These are phyloP conservation scores for Amphicarpaea edgeworthii DNA, from an alignment of 306 rosid species.

Conservation along the genomic window DNA sequence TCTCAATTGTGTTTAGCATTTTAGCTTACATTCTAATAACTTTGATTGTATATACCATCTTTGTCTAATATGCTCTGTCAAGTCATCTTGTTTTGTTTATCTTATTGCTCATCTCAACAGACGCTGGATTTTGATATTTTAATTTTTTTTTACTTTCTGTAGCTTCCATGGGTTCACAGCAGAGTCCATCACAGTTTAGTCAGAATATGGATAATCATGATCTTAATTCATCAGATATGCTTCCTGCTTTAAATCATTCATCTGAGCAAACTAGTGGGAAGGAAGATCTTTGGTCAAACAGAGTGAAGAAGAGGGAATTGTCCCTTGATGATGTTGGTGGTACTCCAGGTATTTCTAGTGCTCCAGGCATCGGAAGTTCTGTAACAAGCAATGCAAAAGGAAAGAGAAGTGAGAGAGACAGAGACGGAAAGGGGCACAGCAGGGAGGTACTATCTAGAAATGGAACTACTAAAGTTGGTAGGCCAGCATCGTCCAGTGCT, in stretches of 20 bases:
- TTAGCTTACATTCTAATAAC: slow-evolving; percentile 37
- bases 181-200: slow-evolving; percentile 77
- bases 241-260: slow-evolving; percentile 60
- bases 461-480: slow-evolving; percentile 85
- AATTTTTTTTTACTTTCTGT: slow-evolving; percentile 51
- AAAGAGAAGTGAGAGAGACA: slow-evolving; percentile 98
- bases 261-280: slow-evolving; percentile 72
- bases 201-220: slow-evolving; percentile 76
- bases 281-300: slow-evolving; percentile 84
- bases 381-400: slow-evolving; percentile 92
- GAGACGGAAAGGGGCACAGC: slow-evolving; percentile 94
- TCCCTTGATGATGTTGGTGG: slow-evolving; percentile 91
- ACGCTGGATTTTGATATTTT: slow-evolving; percentile 18
- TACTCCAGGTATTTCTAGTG: slow-evolving; percentile 58
- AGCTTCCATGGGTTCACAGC: slow-evolving; percentile 84
- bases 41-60: slow-evolving; percentile 3
- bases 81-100: slow-evolving; percentile 26
- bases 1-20: slow-evolving; percentile 8
- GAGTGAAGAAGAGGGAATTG: slow-evolving; percentile 97
- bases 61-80: slow-evolving; percentile 13
- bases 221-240: slow-evolving; percentile 64
- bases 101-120: slow-evolving; percentile 6
- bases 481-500: slow-evolving; percentile 74
- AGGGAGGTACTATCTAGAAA: slow-evolving; percentile 88
- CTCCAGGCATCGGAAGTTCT: slow-evolving; percentile 74